phyloP scores from a whole-genome alignment of 225 moss, liverwort and hornwort species.

The Physcomitrium patens region DNA sequence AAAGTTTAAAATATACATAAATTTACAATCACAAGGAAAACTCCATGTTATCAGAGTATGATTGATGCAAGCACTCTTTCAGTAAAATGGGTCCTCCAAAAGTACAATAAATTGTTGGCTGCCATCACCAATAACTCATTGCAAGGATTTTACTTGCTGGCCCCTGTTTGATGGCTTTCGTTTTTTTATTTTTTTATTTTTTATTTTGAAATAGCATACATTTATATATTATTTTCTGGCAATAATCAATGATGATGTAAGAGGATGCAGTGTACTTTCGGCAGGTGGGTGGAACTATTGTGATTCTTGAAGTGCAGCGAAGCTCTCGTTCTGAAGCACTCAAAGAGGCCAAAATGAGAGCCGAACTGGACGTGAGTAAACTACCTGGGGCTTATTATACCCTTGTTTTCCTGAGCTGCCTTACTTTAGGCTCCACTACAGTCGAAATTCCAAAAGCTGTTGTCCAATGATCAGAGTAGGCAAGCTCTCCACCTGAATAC shows the following conservation, averaged over 20 bases:
- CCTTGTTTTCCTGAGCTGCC: neutral
- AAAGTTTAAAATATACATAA: too few species aligned
- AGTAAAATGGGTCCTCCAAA: too few species aligned
- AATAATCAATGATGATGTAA: neutral
- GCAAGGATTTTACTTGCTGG: too few species aligned
- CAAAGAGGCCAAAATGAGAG: constrained; percentile 42
- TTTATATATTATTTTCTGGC: neutral
- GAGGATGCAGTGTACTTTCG: neutral
- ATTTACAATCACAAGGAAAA: too few species aligned
- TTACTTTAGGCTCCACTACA: neutral
- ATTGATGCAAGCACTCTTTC: too few species aligned
- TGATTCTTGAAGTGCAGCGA: constrained; percentile 60
- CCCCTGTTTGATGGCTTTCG: too few species aligned
- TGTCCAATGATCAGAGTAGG: constrained; percentile 34
- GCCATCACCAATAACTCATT: too few species aligned
- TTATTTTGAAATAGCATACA: too few species aligned
- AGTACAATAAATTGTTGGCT: too few species aligned
- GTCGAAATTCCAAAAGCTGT: neutral
- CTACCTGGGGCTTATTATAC: neutral
- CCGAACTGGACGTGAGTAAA: constrained; percentile 45
- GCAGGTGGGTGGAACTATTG: constrained; percentile 58
- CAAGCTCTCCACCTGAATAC: constrained; percentile 17
- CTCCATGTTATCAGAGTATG: too few species aligned
- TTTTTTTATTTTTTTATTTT: too few species aligned
- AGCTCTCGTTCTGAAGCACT: constrained; percentile 44